Base-by-base conservation (phyloP, 306 rosid genomes). In the Boehmeria nivea region DNA sequence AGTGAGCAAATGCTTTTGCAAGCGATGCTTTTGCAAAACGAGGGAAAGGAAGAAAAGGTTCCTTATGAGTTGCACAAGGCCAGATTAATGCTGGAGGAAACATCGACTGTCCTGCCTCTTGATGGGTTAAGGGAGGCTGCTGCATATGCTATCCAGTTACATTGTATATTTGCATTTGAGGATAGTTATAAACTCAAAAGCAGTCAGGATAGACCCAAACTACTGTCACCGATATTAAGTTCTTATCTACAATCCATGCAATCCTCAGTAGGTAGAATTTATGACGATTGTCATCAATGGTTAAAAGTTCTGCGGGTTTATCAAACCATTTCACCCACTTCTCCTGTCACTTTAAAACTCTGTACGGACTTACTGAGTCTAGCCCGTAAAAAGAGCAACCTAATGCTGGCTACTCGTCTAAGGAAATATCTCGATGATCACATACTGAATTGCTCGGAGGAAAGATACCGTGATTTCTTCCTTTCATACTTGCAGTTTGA, bases 1-100 rank as follows among this genome's bases (percentile, higher is more conserved):
- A 89, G 97, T 68, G 97, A 89, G 80, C 97, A 89, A 80, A 89
- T 89, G 95, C 90, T 89, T 74, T 76, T 89, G 65, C 95, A 86
- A 71, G 93, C 97, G 59, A 67, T 89, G 80, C 94, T 89, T 70
- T 72, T 75, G 42, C 83, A 61, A 38, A 83, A 73, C 51, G 95
- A 75, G 64, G 90, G 83, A 57, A 79, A 71, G 63, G 75, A 57
- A 59, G 95, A 89, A 65, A 74, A 72, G 67, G 72, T 81, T 54
- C 72, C 76, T 23, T 68, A 51, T 65, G 94, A 89, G 52, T 68
- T 86, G 75, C 90, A 77, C 72, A 83, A 79, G 82, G 97, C 97
- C 6, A 89, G 80, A 78, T 78, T 66, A 58, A 79, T 89, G 97
- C 72, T 89, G 72, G 97, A 86, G 72, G 97, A 86, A 78, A 66